Evolutionary conservation across 2,329 filamentous ascomycete genomes (phyloP).

Genomic region (Venturia carpophila): DNA sequence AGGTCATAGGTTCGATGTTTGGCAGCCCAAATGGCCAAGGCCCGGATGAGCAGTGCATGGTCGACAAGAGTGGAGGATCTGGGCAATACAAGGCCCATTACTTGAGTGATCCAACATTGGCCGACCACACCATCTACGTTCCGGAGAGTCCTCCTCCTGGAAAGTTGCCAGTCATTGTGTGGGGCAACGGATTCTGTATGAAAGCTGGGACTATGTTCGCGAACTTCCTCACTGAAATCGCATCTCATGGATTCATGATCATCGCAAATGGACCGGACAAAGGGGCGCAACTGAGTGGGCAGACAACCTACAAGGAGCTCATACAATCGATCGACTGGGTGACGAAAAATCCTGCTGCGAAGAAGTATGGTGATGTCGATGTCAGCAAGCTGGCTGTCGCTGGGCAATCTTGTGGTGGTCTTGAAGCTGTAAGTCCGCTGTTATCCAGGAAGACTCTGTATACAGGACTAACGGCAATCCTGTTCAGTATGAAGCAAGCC

Average conservation of each 20-base stretch:
- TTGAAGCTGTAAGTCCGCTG: constrained; percentile 13
- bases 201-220: constrained; percentile 18
- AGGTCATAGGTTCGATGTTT: constrained; percentile 4
- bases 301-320: constrained; percentile 14
- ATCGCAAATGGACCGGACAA: constrained; percentile 12
- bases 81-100: constrained; percentile 13
- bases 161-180: constrained; percentile 18
- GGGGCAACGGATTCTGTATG: constrained; percentile 16
- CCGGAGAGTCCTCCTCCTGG: constrained; percentile 11
- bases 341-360: constrained; percentile 4
- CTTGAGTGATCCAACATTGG: constrained; percentile 1
- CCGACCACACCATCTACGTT: constrained; percentile 18
- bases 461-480: neutral
- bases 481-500: neutral
- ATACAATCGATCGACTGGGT: constrained; percentile 16
- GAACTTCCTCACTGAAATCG: constrained; percentile 19
- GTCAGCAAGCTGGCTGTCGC: constrained; percentile 10
- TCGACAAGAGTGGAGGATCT: constrained; percentile 13
- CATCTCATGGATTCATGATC: constrained; percentile 18
- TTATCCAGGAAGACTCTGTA: neutral
- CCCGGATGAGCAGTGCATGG: constrained; percentile 11
- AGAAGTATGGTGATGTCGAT: constrained; percentile 18
- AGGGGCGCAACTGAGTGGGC: neutral
- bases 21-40: constrained; percentile 9
- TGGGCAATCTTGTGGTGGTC: constrained; percentile 19